Conservation (phyloP, 768 basidiomycete genomes). For the Rhodotorula toruloides region DNA sequence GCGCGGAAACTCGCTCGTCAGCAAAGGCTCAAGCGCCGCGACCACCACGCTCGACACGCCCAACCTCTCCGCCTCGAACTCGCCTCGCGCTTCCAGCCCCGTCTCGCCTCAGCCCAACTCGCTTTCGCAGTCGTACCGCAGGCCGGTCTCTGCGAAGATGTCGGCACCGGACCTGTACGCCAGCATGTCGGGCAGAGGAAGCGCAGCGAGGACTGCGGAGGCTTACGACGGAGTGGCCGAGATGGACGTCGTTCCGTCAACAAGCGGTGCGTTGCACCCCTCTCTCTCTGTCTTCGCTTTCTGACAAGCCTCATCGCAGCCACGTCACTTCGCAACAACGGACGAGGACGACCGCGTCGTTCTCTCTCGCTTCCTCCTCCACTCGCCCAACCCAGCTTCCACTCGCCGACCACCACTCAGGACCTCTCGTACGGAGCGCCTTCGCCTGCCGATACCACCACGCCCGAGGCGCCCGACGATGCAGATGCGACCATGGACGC, state of each 20-base stretch:
- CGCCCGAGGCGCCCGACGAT: background rate
- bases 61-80: background rate
- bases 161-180: slow-evolving; percentile 19
- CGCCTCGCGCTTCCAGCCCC: background rate
- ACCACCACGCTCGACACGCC: slow-evolving; percentile 21
- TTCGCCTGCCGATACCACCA: background rate
- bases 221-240: no score
- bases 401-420: slow-evolving; percentile 8
- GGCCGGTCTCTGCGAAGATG: slow-evolving; percentile 14
- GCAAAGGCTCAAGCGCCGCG: slow-evolving; percentile 25
- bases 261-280: background rate
- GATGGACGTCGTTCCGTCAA: no score
- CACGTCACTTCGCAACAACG: background rate
- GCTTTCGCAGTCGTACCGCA: background rate
- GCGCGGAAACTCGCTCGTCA: slow-evolving; percentile 25
- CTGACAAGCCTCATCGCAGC: background rate
- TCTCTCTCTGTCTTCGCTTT: background rate
- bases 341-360: background rate
- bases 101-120: background rate
- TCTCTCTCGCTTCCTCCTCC: slow-evolving; percentile 17
- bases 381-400: background rate
- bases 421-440: background rate
- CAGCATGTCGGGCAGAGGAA: no score
- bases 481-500: slow-evolving; percentile 12
- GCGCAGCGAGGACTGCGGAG: no score